Evolutionary conservation across 441 rosid species (phyloP), one percentile per base, ranked within the genome.

Genomic region (Corymbia citriodora): DNA sequence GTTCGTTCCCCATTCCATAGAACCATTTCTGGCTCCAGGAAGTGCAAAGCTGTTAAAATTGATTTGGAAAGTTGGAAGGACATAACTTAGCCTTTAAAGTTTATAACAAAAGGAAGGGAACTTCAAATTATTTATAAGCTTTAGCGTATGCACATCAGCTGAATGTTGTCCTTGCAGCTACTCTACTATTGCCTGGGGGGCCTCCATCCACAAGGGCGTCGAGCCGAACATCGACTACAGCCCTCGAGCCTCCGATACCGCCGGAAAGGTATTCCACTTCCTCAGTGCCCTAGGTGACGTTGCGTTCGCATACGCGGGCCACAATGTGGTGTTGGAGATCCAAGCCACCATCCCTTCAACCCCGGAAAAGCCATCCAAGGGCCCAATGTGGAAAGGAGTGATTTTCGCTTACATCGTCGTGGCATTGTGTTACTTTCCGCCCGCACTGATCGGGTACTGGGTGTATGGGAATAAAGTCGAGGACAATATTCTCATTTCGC

Each of bases 281-380:
- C 59, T 89, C 16, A 86, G 27, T 50, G 91, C 88, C 59, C 88
- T 89, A 21, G 91, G 91, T 17, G 88, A 86, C 25, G 83, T 89
- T 25, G 91, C 91, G 9, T 89, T 89, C 25, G 91, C 91, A 17
- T 89, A 89, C 7, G 91, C 91, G 1, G 91, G 91, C 87, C 91
- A 87, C 86, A 90, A 87, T 23, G 89, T 90, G 89, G 91, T 90
- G 89, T 49, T 89, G 63, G 91, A 90, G 68, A 90, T 90, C 72
- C 91, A 90, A 57, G 91, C 91, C 87, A 90, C 91, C 91, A 55
- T 90, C 87, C 91, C 91, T 14, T 90, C 91, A 19, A 90, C 89
- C 19, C 87, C 87, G 23, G 89, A 13, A 25, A 90, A 54, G 48
- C 91, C 91, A 17, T 90, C 91, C 72, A 90, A 90, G 70, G 74